Evolutionary conservation across 805 yeast genomes (phyloP).

Genomic region (Ogataea siamensis): DNA sequence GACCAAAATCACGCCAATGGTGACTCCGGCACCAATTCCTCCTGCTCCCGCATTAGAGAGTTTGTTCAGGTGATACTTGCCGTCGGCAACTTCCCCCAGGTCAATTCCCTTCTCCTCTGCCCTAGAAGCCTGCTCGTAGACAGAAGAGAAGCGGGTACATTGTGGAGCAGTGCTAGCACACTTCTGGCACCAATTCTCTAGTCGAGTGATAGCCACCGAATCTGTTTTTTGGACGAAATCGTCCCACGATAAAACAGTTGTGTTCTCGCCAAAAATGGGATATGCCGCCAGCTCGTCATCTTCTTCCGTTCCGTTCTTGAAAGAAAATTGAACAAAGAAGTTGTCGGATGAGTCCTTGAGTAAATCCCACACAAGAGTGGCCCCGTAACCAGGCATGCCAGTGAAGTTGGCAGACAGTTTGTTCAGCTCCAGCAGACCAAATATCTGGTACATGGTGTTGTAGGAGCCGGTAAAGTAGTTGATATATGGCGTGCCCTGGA

Average conservation of each 20-base stretch:
- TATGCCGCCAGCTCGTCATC: conserved; percentile 33
- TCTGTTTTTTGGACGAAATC: conserved; percentile 33
- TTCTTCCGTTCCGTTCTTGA: conserved; percentile 45
- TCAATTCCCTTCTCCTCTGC: conserved; percentile 33
- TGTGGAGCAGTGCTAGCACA: conserved; percentile 35
- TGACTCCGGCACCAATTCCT: conserved; percentile 55
- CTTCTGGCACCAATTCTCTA: conserved; percentile 39
- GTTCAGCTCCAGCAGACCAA: conserved; percentile 36
- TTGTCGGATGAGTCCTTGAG: conserved; percentile 29
- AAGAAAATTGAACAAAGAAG: conserved; percentile 42
- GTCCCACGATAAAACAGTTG: conserved; percentile 36
- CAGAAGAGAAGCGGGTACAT: conserved; percentile 35
- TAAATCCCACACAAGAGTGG: conserved; percentile 45
- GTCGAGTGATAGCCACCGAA: conserved; percentile 28
- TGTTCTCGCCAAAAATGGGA: conserved; percentile 38
- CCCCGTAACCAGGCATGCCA: conserved; percentile 47
- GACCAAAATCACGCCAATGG: conserved; percentile 40
- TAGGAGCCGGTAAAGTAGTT: conserved; percentile 46
- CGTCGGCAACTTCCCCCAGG: conserved; percentile 28
- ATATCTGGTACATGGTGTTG: conserved; percentile 42
- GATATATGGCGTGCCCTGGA: conserved; percentile 37
- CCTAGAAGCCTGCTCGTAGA: conserved; percentile 33
- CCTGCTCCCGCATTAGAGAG: conserved; percentile 44
- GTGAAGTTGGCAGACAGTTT: conserved; percentile 38
- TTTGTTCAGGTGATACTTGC: conserved; percentile 27